A percentile compares a stretch with the other conserved stretches of the same genome.
Conservation (phyloP, 2,329 filamentous ascomycete genomes). For the Aspergillus aculeatus region DNA sequence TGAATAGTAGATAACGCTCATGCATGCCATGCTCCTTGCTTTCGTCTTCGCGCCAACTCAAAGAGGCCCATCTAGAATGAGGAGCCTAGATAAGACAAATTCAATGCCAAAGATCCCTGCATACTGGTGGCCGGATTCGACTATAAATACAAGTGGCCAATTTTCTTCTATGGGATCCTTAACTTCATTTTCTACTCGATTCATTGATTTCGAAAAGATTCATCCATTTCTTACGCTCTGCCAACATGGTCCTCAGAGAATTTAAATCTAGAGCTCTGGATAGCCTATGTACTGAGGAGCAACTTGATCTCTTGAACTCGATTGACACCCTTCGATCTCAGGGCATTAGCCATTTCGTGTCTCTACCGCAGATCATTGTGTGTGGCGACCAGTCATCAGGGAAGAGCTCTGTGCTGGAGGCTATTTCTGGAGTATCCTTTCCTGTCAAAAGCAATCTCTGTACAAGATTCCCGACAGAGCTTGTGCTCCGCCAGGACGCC, state of each 20-base stretch:
- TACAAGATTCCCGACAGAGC: conserved; percentile 62
- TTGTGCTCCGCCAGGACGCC: conserved; percentile 48
- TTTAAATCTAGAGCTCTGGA: conserved; percentile 15
- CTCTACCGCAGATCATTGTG: conserved; percentile 62
- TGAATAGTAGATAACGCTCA: too few species aligned
- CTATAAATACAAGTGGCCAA: too few species aligned
- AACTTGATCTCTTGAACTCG: conserved; percentile 57
- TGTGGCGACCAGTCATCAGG: conserved; percentile 65
- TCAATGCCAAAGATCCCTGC: too few species aligned
- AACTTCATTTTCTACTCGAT: too few species aligned
- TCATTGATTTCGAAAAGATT: too few species aligned
- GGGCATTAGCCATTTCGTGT: conserved; percentile 52
- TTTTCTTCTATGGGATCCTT: too few species aligned
- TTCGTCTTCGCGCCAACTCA: too few species aligned
- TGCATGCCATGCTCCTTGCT: too few species aligned
- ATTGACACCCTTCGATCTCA: conserved; percentile 56
- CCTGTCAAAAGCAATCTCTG: conserved; percentile 61
- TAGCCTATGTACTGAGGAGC: conserved; percentile 44
- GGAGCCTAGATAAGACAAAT: too few species aligned
- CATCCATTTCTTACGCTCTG: too few species aligned
- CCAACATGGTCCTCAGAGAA: conserved; percentile 13
- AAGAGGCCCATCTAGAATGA: too few species aligned
- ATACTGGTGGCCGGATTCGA: too few species aligned
- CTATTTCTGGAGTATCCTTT: conserved; percentile 62
- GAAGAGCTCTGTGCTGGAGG: conserved; percentile 61